These are phyloP conservation scores for Beauveria medogensis DNA, from an alignment of 2,329 filamentous ascomycete species.

Conservation along the genomic window DNA sequence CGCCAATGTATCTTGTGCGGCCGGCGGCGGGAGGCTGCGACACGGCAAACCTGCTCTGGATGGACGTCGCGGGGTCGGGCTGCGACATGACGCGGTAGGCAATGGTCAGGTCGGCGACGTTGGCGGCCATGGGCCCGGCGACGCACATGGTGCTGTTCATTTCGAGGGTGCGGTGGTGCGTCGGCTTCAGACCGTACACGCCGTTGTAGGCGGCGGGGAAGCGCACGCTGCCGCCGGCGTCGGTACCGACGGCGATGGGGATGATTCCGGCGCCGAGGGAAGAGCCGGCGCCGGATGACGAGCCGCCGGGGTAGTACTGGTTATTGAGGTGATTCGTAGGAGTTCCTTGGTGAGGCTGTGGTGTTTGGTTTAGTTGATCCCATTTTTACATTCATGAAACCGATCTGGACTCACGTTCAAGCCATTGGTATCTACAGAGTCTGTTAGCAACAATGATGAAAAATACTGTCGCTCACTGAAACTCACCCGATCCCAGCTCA, in stretches of 20 bases:
- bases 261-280: slow-evolving; percentile 62
- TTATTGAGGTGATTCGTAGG: slow-evolving; percentile 71
- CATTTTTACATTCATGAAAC: neutral
- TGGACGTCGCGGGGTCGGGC: slow-evolving; percentile 55
- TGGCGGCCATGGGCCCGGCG: slow-evolving; percentile 67
- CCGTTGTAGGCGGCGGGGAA: slow-evolving; percentile 71
- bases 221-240: slow-evolving; percentile 68
- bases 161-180: slow-evolving; percentile 59
- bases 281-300: slow-evolving; percentile 69
- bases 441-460: neutral
- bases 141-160: slow-evolving; percentile 51
- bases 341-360: slow-evolving; percentile 47
- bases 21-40: slow-evolving; percentile 36
- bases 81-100: slow-evolving; percentile 75
- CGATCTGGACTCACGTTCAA: slow-evolving; percentile 50
- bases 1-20: slow-evolving; percentile 58
- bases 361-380: slow-evolving; percentile 35
- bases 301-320: slow-evolving; percentile 72
- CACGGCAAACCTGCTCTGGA: slow-evolving; percentile 56
- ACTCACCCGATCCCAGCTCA: slow-evolving; percentile 62
- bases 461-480: slow-evolving; percentile 17
- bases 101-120: slow-evolving; percentile 67
- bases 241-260: slow-evolving; percentile 67
- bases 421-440: slow-evolving; percentile 60
- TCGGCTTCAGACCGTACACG: slow-evolving; percentile 72